Evolutionary conservation across 2,329 filamentous ascomycete genomes (phyloP).

Genomic region (Xylariaceae sp.): DNA sequence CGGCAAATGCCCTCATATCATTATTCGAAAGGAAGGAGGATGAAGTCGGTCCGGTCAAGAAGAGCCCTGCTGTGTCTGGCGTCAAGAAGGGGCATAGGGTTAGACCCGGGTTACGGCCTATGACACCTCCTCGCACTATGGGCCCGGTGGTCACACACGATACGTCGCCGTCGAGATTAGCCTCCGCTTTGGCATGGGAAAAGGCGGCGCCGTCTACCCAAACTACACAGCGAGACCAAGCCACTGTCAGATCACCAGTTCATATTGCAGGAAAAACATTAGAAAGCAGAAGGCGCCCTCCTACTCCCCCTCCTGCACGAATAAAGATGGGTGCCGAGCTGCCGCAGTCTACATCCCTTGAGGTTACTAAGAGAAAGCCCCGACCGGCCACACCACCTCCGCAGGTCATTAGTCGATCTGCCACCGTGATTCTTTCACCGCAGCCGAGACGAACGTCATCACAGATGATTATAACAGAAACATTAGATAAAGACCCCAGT

Average conservation of each 20-base stretch:
- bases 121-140: slow-evolving; percentile 43
- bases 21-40: slow-evolving; percentile 67
- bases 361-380: slow-evolving; percentile 29
- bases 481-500: slow-evolving; percentile 15
- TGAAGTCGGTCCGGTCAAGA: slow-evolving; percentile 39
- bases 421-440: slow-evolving; percentile 39
- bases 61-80: slow-evolving; percentile 30
- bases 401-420: slow-evolving; percentile 26
- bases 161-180: slow-evolving; percentile 34
- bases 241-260: not conserved
- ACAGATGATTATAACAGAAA: slow-evolving; percentile 32
- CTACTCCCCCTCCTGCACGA: slow-evolving; percentile 37
- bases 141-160: slow-evolving; percentile 37
- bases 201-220: slow-evolving; percentile 28
- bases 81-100: slow-evolving; percentile 42
- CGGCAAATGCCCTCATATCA: slow-evolving; percentile 69
- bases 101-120: slow-evolving; percentile 36
- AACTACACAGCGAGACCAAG: slow-evolving; percentile 3
- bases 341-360: slow-evolving; percentile 3
- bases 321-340: slow-evolving; percentile 23
- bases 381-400: slow-evolving; percentile 36
- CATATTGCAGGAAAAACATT: not conserved
- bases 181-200: slow-evolving; percentile 32
- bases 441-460: slow-evolving; percentile 37
- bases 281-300: slow-evolving; percentile 27